Evolutionary conservation across 805 yeast species (phyloP), one percentile per base, ranked within the genome.

Genomic region (Spathaspora gorwiae): DNA sequence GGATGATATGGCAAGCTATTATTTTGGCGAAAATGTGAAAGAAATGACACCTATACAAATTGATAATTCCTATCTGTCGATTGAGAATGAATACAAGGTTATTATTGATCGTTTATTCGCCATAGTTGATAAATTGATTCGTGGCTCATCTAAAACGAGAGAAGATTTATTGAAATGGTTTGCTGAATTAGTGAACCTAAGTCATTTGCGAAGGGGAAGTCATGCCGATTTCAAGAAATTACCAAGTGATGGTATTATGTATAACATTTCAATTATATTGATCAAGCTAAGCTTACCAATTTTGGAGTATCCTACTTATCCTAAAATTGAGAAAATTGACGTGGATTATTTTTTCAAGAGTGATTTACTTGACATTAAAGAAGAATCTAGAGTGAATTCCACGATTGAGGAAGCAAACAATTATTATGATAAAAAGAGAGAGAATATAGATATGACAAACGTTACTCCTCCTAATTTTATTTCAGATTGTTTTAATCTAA

Each of bases 141-240:
- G 98, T 50, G 87, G 89, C 0, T 81, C 89, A 5, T 66, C 76
- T 0, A 66, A 69, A 10, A 77, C 96, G 0, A 77, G 98, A 49
- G 68, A 70, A 33, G 81, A 70, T 35, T 57, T 90, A 41, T 65
- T 94, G 53, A 65, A 73, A 40, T 90, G 83, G 73, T 81, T 90
- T 63, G 84, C 87, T 1, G 75, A 75, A 26, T 73, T 89, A 35
- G 77, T 88, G n/a, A 87, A 92, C 55, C 74, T 78, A 42, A 90
- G 90, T 60, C 97, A 90, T 63, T 75, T 88, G 53, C 81, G 98
- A 66, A 78, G 88, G 54, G 96, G 96, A 43, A 81, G 84, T 51
- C 95, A 87, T 60, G 84, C 90, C 2, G 82, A 84, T 54, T 76
- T 79, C 10, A 69, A 72, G 12, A 76, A 80, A 46, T 68, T 87